Base-by-base conservation (phyloP, 2,329 filamentous ascomycete species). In the Fusarium graminum region DNA sequence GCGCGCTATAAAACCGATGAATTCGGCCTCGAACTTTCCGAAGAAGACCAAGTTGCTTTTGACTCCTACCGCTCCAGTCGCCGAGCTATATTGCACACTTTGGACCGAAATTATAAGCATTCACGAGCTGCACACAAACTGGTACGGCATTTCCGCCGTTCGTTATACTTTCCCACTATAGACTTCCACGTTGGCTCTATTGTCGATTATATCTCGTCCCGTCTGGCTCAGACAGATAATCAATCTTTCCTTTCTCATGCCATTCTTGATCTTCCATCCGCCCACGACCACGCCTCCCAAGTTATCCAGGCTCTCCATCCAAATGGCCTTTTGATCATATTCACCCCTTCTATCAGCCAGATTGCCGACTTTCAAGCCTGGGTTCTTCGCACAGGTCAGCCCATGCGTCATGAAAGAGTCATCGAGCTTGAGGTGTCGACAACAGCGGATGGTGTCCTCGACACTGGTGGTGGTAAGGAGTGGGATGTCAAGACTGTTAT, bases 271-370 rank as follows among this genome's bases (percentile, higher is more conserved):
- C 83, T 95, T 59, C 91, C 92, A 1, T 83, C 82, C 29, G 84
- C 89, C 3, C 81, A 92, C 51, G 76, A 79, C 12, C 72, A 79
- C 29, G 77, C 78, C 3, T 76, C 78, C 3, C 79, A 79, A 26
- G 80, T 89, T 22, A 79, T 84, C 7, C 74, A 81, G n/a, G 86
- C 88, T 14, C 77, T 95, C 52, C 85, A 85, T 38, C 82, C 85
- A 3, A 86, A 91, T 71, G 91, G 88, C 0, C 80, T 86, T 10
- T 79, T 94, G 30, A 81, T 90, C 14, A 82, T 93, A 2, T 95
- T 93, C 78, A 88, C 88, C 66, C 92, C 92, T 1, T 92, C 88
- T 69, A 88, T 95, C 59, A 93, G 91, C 11, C 92, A 94, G 75
- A 90, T 94, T 54, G 87, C 84, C 39, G 84, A 88, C 7, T 91